These are phyloP conservation scores for Ogataea methylovora DNA, from an alignment of 805 yeast genomes.

Conservation along the genomic window DNA sequence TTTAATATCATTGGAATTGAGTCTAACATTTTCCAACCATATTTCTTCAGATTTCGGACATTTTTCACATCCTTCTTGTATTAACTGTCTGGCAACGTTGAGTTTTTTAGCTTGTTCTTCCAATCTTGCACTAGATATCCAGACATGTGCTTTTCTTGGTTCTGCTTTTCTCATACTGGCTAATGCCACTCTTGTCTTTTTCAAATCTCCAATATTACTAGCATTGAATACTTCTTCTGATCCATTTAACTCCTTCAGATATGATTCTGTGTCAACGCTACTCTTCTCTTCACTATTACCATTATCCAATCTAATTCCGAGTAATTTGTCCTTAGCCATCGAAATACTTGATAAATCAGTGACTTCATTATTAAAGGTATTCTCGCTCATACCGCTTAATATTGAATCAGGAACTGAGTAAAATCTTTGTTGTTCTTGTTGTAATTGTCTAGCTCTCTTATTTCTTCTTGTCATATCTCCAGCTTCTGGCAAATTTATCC, in stretches of 20 bases:
- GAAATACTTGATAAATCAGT: conserved; percentile 49
- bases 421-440: conserved; percentile 55
- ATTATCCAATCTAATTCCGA: conserved; percentile 46
- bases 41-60: conserved; percentile 64
- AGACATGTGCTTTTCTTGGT: conserved; percentile 67
- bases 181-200: conserved; percentile 51
- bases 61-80: conserved; percentile 66
- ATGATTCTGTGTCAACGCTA: conserved; percentile 29
- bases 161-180: conserved; percentile 64
- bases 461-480: conserved; percentile 79
- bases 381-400: conserved; percentile 28
- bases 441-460: conserved; percentile 59
- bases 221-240: conserved; percentile 7
- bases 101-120: conserved; percentile 60
- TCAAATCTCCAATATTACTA: conserved; percentile 44
- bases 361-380: conserved; percentile 12
- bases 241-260: conserved; percentile 32
- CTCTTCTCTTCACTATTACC: conserved; percentile 7
- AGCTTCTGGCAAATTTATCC: conserved; percentile 82
- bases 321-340: conserved; percentile 53
- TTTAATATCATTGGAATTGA: conserved; percentile 39
- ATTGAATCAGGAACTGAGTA: conserved; percentile 81
- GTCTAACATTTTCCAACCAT: conserved; percentile 75
- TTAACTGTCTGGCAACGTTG: conserved; percentile 48
- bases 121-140: conserved; percentile 81